Percentiles rank a stretch among this genome's conserved stretches.
Conservation (phyloP, 257 asterid genomes). For the Perilla frutescens region DNA sequence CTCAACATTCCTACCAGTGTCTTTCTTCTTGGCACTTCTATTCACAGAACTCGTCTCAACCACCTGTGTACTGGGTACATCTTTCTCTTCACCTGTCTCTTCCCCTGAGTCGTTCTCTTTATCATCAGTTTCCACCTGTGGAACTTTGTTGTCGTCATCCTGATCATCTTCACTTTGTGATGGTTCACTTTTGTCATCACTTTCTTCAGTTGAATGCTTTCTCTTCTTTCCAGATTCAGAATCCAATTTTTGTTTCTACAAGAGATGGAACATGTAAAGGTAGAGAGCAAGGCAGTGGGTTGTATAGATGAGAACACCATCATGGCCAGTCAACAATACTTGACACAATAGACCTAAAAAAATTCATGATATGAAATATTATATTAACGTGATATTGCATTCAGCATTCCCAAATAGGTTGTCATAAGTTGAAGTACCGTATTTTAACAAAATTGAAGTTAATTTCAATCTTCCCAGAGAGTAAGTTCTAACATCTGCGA, state of each 20-base stretch:
- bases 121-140: conserved; percentile 51
- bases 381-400: not conserved
- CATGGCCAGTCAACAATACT: not conserved
- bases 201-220: conserved; percentile 49
- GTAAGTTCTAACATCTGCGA: conserved; percentile 10
- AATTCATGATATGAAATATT: not conserved
- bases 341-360: not conserved
- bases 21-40: conserved; percentile 54
- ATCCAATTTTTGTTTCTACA: conserved; percentile 58
- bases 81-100: conserved; percentile 50
- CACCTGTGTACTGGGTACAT: conserved; percentile 45
- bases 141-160: conserved; percentile 45
- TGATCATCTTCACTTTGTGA: conserved; percentile 53
- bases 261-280: conserved; percentile 12
- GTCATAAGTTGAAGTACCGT: not conserved
- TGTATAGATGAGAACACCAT: conserved; percentile 6
- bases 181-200: conserved; percentile 48
- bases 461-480: not conserved
- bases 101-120: conserved; percentile 50
- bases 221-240: conserved; percentile 61
- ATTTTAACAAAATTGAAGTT: not conserved
- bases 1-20: conserved; percentile 40
- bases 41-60: conserved; percentile 49
- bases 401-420: not conserved
- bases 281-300: not conserved